These are phyloP conservation scores for Cladochytrium tenue DNA, from an alignment of 371 early-diverging fungal genomes.

Conservation along the genomic window DNA sequence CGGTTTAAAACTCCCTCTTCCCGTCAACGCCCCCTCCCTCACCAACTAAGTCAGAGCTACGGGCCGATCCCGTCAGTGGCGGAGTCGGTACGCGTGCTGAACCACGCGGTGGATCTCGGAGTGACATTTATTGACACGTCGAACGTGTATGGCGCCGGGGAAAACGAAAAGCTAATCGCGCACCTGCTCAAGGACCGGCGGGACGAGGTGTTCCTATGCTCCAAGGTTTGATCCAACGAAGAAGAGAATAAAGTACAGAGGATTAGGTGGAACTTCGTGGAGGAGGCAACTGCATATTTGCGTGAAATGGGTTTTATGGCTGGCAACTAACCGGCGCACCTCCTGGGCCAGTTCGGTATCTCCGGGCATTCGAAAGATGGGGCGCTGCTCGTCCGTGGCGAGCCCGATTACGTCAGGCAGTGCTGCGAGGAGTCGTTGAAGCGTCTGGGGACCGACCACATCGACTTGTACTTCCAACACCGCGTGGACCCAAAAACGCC, in stretches of 20 bases:
- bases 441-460: constrained; percentile 48
- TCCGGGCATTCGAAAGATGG: constrained; percentile 28
- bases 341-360: constrained; percentile 26
- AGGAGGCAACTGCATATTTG: background rate
- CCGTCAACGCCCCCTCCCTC: background rate
- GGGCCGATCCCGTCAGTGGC: constrained; percentile 11
- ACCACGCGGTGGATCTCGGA: constrained; percentile 28
- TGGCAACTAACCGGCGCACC: background rate
- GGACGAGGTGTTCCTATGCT: constrained; percentile 50
- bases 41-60: background rate
- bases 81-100: constrained; percentile 22
- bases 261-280: background rate
- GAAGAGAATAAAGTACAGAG: background rate
- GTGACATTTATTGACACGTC: constrained; percentile 37
- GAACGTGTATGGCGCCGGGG: constrained; percentile 31
- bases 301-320: background rate
- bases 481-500: constrained; percentile 36
- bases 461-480: constrained; percentile 57
- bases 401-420: constrained; percentile 54
- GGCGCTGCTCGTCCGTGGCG: constrained; percentile 30
- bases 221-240: constrained; percentile 52
- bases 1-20: background rate
- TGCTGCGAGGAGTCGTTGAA: constrained; percentile 49
- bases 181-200: constrained; percentile 45
- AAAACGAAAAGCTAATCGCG: constrained; percentile 45